Evolutionary conservation across 225 moss, liverwort and hornwort genomes (phyloP), one percentile per base, ranked within the genome.

Genomic region (Sphagnum tenellum): DNA sequence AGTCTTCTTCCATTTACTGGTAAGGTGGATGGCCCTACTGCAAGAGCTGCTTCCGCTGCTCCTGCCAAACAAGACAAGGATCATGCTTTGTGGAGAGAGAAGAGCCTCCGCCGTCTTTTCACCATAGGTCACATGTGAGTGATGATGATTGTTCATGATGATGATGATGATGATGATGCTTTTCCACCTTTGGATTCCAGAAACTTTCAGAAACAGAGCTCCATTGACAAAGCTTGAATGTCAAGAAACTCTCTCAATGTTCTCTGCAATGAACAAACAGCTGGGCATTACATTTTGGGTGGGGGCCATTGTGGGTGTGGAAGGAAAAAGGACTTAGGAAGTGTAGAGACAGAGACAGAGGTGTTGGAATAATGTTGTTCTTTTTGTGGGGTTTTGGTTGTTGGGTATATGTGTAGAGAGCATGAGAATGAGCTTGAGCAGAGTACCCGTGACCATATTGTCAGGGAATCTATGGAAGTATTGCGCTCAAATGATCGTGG

Each of bases 401-500:
- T 58, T 9, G 12, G 9, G 57, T 7, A 14, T 13, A 51, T 14
- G 9, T 73, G 29, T 56, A 75, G 75, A 61, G 62, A 44, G 11
- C 50, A 65, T 12, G 70, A 57, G 50, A 56, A n/a, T 50, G 66
- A 69, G 13, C 63, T 69, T 7, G 64, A 70, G 64, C 70, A 73
- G 8, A 72, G 63, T 50, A 69, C 57, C 47, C 67, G 79, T 44
- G 57, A 66, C 1, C 49, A 64, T 52, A 63, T 76, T 46, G 73
- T 80, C 46, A 72, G 72, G 45, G 70, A 76, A 50, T 73, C 79
- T 9, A 76, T 80, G 49, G 73, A 76, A 63, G 75, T 73, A 7
- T 67, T 80, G 53, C 76, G 79, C 50, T 62, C 61, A 69, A 80
- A 80, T 47, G 79, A 80, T 12, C 73, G 73, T 49, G 79, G 79